Conservation (phyloP, 2,329 filamentous ascomycete species). For the Raffaelea deltoideospora region DNA sequence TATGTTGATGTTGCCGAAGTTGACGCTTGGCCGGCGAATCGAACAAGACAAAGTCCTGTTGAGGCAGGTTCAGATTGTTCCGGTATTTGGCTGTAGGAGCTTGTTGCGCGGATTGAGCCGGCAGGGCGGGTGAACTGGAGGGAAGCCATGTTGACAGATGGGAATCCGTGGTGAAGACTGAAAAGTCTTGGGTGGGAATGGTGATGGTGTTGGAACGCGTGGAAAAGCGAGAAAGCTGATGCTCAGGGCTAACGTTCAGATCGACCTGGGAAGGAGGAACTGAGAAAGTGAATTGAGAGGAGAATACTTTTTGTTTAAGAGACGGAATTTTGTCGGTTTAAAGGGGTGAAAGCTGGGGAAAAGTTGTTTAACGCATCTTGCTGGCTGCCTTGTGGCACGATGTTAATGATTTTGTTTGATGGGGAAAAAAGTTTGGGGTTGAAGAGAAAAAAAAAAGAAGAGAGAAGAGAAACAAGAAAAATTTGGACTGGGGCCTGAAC, state of each 20-base stretch:
- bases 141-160: conserved; percentile 64
- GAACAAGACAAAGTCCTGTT: conserved; percentile 72
- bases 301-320: conserved; percentile 17
- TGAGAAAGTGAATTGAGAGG: conserved; percentile 28
- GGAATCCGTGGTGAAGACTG: conserved; percentile 75
- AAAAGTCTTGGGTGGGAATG: conserved; percentile 49
- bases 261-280: conserved; percentile 41
- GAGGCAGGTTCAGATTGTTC: conserved; percentile 25
- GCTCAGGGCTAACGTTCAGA: conserved; percentile 53
- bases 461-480: conserved; percentile 12
- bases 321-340: conserved; percentile 41
- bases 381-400: conserved; percentile 17
- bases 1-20: conserved; percentile 22
- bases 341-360: conserved; percentile 18
- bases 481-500: conserved; percentile 15
- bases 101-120: conserved; percentile 45
- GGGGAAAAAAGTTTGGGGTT: conserved; percentile 17
- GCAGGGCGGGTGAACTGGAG: conserved; percentile 48
- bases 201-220: conserved; percentile 37
- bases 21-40: conserved; percentile 30
- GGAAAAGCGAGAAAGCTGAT: conserved; percentile 41
- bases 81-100: conserved; percentile 36
- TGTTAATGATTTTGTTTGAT: conserved; percentile 18
- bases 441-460: conserved; percentile 20
- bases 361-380: conserved; percentile 45